Conservation (phyloP, 441 rosid species). For the Metrosideros polymorpha region DNA sequence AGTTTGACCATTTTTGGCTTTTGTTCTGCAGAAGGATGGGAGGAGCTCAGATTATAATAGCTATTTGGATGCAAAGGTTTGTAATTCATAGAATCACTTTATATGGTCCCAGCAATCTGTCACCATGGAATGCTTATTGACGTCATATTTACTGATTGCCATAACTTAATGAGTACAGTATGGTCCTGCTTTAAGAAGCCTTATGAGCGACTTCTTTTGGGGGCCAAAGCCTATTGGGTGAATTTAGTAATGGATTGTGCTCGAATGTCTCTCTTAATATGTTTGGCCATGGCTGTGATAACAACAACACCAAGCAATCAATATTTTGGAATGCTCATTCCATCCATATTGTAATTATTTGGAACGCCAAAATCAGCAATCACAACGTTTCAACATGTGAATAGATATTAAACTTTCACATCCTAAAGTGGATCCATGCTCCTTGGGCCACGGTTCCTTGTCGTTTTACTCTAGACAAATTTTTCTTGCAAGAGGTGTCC, state of each 20-base stretch:
- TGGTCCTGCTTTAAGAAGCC: not conserved
- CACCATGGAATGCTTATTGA: not conserved
- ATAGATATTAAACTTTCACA: not conserved
- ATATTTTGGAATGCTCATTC: not conserved
- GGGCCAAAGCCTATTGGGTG: not conserved
- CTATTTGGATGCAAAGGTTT: slow-evolving; percentile 89
- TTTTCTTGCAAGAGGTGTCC: not conserved
- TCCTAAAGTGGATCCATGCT: not conserved
- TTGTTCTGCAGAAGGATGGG: slow-evolving; percentile 70
- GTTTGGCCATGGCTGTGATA: not conserved
- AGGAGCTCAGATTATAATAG: slow-evolving; percentile 65
- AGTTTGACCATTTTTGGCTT: not conserved
- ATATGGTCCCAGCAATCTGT: not conserved
- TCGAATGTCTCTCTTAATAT: not conserved
- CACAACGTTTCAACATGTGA: not conserved
- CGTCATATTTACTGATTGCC: not conserved
- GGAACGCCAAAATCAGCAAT: not conserved
- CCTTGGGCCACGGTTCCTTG: not conserved
- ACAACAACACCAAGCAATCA: not conserved
- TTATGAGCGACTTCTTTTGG: not conserved
- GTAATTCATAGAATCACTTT: not conserved
- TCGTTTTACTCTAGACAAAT: not conserved
- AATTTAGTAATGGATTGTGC: not conserved
- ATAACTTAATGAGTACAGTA: not conserved
- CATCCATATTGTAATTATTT: not conserved